phyloP scores from a whole-genome alignment of 73 alveolate genomes.

The Paramecium tetraurelia region DNA sequence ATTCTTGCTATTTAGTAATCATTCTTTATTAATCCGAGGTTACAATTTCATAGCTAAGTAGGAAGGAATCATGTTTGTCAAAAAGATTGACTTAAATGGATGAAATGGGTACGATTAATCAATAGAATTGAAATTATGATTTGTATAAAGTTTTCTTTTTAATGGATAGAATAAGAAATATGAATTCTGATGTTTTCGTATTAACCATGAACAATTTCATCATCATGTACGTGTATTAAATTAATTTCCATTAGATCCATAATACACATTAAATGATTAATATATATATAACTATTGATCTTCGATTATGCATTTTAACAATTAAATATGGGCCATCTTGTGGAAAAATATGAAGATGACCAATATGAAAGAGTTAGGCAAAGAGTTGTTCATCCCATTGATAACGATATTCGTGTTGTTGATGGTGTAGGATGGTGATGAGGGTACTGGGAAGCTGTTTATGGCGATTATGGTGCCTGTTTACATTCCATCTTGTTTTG shows the following conservation, averaged over 20 bases:
- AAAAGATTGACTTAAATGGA: background rate
- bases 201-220: background rate
- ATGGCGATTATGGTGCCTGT: slow-evolving; percentile 7
- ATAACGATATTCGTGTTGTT: background rate
- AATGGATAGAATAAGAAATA: background rate
- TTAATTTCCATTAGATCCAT: background rate
- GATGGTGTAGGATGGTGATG: background rate
- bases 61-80: too few relatives aligned
- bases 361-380: background rate
- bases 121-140: background rate
- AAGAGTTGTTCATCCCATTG: slow-evolving; percentile 6
- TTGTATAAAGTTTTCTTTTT: background rate
- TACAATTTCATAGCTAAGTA: background rate
- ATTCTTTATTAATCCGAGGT: background rate
- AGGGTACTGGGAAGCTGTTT: background rate
- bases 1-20: background rate
- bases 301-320: background rate
- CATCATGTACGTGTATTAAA: background rate
- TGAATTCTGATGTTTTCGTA: background rate
- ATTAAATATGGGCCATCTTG: slow-evolving; percentile 12
- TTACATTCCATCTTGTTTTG: slow-evolving; percentile 30
- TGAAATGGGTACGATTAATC: too few relatives aligned
- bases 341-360: slow-evolving; percentile 20
- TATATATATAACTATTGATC: background rate
- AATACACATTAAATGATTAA: background rate